Base-by-base conservation (phyloP, 2,329 filamentous ascomycete species). In the Huntiella moniliformis region DNA sequence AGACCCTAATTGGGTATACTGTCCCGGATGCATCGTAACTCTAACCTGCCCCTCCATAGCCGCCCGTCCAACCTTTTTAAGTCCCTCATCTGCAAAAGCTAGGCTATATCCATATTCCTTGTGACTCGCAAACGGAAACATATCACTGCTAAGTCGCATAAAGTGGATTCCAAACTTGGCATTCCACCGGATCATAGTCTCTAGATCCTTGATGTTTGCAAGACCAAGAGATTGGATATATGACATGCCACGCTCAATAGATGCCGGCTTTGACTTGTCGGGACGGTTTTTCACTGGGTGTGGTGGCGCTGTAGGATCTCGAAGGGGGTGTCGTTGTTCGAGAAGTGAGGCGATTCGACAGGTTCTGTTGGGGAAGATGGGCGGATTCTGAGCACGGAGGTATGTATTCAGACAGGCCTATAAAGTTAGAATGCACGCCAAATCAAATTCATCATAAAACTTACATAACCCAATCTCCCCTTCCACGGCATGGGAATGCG, bases 121-220 rank as follows among this genome's bases (percentile, higher is more conserved):
- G 56, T 96, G 88, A 52, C 83, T 92, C 1, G 88, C 88, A 58
- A 95, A 95, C 0, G 88, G 88, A 52, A 96, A 96, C 82, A 95
- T 95, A 54, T 95, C 88, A 46, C 84, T 93, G 53, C 84, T 93
- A 15, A 96, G 67, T 1, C 88, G 75, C 73, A 96, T 75, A 59
- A 96, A 95, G 53, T 77, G 87, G 61, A 96, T 96, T 35, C 80
- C 79, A 52, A 88, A 95, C 53, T 76, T 82, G 52, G 92, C 79
- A 56, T 96, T 95, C 88, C 88, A 96, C 1, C 76, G 72, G 6
- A 95, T 56, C 74, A 95, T 84, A 60, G 92, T 93, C 48, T 71
- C 63, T 31, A 95, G 74, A 54, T 96, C 88, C 36, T 74, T 70
- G 1, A 82, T 81, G 59, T 96, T 96, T 12, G 82, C 75, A 8